Base-by-base conservation (phyloP, 1,284 basidiomycete species). In the Leccinum fuscescens region DNA sequence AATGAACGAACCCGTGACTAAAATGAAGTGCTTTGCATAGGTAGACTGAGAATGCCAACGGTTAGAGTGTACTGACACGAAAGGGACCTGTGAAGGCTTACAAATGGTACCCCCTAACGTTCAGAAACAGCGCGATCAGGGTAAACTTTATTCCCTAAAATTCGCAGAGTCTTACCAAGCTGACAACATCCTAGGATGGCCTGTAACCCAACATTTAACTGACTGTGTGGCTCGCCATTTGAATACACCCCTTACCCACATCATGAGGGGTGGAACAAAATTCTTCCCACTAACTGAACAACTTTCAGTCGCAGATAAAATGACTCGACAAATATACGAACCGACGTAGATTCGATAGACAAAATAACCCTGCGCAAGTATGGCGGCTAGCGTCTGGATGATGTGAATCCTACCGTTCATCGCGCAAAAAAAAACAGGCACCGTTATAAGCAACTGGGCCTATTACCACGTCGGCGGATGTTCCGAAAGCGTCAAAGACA, bases 311-410 rank as follows among this genome's bases (percentile, higher is more conserved):
- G 3, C 6, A n/a, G n/a, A 51, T 12, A 15, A 22, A 33, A 22
- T 11, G 31, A 11, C 2, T 6, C 1, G 7, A 22, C 15, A 4
- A 24, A 2, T 11, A 33, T 15, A 55, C 64, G n/a, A 24, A 66
- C 66, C 55, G 0, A 63, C 0, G 4, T 59, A 67, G 9, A 69
- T 46, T 31, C 65, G 65, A 48, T 68, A 37, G 9, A 61, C 46
- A 12, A 66, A 62, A 55, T 65, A 65, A 4, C 56, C 57, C 17
- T 64, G 61, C 0, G 56, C 15, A 5, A 20, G 22, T 1, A 61
- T 4, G 15, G 61, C 20, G 2, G 59, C 61, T 4, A 59, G 3
- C 0, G 12, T 6, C 68, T 70, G 31, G 8, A n/a, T 4, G 2
- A 12, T 7, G 37, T 61, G 2, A 63, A 35, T 17, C 33, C 12